Evolutionary conservation across 2,329 filamentous ascomycete species (phyloP).

Genomic region (Ceratocystis harringtonii): DNA sequence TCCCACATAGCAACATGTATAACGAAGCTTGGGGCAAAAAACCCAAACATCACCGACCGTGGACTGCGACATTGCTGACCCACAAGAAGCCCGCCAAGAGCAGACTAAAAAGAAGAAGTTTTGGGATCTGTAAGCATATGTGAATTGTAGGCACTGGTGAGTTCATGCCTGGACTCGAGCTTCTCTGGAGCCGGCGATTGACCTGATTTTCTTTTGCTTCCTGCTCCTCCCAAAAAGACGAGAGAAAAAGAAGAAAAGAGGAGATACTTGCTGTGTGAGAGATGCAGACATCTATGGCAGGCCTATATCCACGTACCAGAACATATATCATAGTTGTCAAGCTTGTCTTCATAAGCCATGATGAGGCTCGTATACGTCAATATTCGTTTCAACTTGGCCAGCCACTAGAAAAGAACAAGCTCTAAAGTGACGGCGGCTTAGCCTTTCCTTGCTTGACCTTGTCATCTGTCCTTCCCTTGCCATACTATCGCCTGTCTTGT

Average conservation of each 20-base stretch:
- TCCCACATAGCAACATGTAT: background rate
- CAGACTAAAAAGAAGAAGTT: background rate
- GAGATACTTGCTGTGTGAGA: background rate
- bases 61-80: background rate
- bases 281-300: background rate
- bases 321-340: background rate
- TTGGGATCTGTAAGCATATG: background rate
- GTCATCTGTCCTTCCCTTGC: background rate
- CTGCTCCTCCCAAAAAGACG: background rate
- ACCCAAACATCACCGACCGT: background rate
- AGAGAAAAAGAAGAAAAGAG: too few relatives aligned
- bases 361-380: background rate
- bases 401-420: background rate
- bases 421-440: background rate
- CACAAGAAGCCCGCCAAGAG: background rate
- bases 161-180: background rate
- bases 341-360: background rate
- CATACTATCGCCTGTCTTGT: background rate
- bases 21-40: conserved; percentile 1
- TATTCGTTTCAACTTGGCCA: background rate
- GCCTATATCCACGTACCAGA: background rate
- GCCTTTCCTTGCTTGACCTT: background rate
- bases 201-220: background rate
- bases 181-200: background rate
- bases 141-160: background rate